Conservation (phyloP, 2,329 filamentous ascomycete species). For the Colletotrichum destructivum region DNA sequence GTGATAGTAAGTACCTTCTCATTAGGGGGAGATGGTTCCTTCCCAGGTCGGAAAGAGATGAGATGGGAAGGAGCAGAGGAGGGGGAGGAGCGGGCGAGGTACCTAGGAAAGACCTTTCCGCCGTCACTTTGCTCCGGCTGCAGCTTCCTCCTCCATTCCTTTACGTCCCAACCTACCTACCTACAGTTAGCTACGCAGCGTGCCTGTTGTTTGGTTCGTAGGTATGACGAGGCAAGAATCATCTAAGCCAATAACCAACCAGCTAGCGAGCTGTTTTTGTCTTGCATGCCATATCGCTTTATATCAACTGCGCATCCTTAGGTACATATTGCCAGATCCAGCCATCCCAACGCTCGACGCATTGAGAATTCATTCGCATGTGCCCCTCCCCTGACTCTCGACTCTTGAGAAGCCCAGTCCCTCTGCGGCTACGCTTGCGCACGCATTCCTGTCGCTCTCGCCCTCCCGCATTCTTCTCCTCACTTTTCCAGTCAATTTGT, state of each 20-base stretch:
- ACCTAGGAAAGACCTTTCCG: background rate
- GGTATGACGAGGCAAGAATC: too few relatives aligned
- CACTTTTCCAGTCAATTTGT: conserved; percentile 4
- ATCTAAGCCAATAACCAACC: background rate
- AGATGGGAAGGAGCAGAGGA: background rate
- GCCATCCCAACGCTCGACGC: background rate
- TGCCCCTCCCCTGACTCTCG: background rate
- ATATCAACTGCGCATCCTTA: background rate
- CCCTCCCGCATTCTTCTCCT: conserved; percentile 4
- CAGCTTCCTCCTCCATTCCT: background rate
- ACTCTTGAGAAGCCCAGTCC: background rate
- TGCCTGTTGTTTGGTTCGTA: background rate
- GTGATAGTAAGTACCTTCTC: conserved; percentile 15
- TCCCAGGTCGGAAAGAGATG: background rate
- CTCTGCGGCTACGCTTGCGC: conserved; percentile 7
- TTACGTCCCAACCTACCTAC: background rate
- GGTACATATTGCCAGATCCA: background rate
- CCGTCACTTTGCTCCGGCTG: background rate
- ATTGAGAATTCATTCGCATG: background rate
- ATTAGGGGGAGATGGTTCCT: conserved; percentile 2
- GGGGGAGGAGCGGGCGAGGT: conserved; percentile 4
- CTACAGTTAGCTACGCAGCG: background rate
- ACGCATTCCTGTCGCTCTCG: conserved; percentile 3
- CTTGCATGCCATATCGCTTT: background rate
- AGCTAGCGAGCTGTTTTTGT: conserved; percentile 1